These are phyloP conservation scores for Pseudohalonectria lignicola DNA, from an alignment of 2,329 filamentous ascomycete species.

Conservation along the genomic window DNA sequence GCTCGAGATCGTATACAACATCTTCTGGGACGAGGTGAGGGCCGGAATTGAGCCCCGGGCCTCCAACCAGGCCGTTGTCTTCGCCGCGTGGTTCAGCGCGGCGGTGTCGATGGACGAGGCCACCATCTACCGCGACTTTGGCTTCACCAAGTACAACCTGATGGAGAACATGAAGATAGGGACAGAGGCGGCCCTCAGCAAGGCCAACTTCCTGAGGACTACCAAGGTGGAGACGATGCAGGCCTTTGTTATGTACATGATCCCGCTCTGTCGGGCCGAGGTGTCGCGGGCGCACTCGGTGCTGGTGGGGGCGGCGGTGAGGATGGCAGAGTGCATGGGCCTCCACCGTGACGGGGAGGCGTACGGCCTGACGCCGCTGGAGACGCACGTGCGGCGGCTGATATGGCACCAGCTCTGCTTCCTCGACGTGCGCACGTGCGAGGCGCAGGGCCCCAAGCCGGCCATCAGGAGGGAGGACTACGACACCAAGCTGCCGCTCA, in stretches of 20 bases:
- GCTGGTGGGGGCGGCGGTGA: slow-evolving; percentile 58
- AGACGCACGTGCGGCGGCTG: slow-evolving; percentile 60
- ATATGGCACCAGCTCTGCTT: slow-evolving; percentile 73
- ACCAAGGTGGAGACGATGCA: slow-evolving; percentile 65
- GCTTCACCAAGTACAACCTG: slow-evolving; percentile 40
- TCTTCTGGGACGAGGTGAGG: slow-evolving; percentile 54
- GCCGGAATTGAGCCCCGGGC: slow-evolving; percentile 49
- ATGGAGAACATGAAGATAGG: slow-evolving; percentile 54
- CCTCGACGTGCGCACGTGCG: slow-evolving; percentile 63
- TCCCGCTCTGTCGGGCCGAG: slow-evolving; percentile 61
- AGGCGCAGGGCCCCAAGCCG: slow-evolving; percentile 61
- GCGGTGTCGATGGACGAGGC: slow-evolving; percentile 53
- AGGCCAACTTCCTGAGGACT: slow-evolving; percentile 61
- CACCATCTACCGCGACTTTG: slow-evolving; percentile 38
- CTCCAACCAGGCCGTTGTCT: slow-evolving; percentile 57
- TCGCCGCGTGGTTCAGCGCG: slow-evolving; percentile 59
- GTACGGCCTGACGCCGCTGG: slow-evolving; percentile 54
- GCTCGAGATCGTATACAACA: slow-evolving; percentile 52
- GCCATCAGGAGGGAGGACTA: slow-evolving; percentile 65
- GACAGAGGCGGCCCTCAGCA: slow-evolving; percentile 55
- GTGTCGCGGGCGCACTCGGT: slow-evolving; percentile 65
- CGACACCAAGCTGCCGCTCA: slow-evolving; percentile 61
- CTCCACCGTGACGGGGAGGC: slow-evolving; percentile 59
- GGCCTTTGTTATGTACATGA: slow-evolving; percentile 66
- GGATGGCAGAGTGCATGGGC: slow-evolving; percentile 69